phyloP scores from a whole-genome alignment of 306 rosid species.

The Lupinus albus region DNA sequence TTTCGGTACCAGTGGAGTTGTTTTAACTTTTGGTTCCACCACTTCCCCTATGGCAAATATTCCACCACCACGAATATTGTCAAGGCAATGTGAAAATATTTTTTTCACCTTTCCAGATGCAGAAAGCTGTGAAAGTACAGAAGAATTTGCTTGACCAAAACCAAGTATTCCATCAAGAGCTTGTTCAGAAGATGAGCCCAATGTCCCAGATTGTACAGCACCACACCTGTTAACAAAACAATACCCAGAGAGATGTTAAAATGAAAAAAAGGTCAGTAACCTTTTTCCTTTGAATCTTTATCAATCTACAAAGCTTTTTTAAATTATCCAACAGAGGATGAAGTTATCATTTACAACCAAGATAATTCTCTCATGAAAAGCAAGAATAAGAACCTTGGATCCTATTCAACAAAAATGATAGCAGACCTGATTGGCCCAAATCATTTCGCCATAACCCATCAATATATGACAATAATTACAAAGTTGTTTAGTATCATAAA shows the following conservation, averaged over 20 bases:
- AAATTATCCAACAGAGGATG: slow-evolving; percentile 18
- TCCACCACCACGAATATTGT: slow-evolving; percentile 82
- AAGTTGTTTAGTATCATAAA: slow-evolving; percentile 20
- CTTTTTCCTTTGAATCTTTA: not conserved
- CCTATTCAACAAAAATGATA: slow-evolving; percentile 33
- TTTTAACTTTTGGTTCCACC: slow-evolving; percentile 78
- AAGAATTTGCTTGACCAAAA: slow-evolving; percentile 95
- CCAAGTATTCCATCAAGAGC: slow-evolving; percentile 92
- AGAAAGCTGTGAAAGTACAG: slow-evolving; percentile 91
- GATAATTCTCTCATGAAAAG: slow-evolving; percentile 10
- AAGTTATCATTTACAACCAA: not conserved
- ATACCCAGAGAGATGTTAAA: not conserved
- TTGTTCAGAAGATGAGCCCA: slow-evolving; percentile 57
- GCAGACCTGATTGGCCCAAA: slow-evolving; percentile 6
- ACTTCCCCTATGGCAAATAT: slow-evolving; percentile 95
- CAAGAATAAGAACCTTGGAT: slow-evolving; percentile 20
- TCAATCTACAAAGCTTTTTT: slow-evolving; percentile 29
- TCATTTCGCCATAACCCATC: slow-evolving; percentile 9
- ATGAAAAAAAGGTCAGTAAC: too few relatives aligned
- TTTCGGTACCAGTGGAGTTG: slow-evolving; percentile 68
- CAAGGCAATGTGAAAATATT: slow-evolving; percentile 91
- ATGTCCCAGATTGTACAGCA: slow-evolving; percentile 67
- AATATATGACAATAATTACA: not conserved
- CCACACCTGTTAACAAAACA: slow-evolving; percentile 69
- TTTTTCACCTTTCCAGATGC: slow-evolving; percentile 80